A percentile compares a stretch with the other conserved stretches of the same genome.
Conservation (phyloP, 768 basidiomycete genomes). For the Kwoniella europaea region DNA sequence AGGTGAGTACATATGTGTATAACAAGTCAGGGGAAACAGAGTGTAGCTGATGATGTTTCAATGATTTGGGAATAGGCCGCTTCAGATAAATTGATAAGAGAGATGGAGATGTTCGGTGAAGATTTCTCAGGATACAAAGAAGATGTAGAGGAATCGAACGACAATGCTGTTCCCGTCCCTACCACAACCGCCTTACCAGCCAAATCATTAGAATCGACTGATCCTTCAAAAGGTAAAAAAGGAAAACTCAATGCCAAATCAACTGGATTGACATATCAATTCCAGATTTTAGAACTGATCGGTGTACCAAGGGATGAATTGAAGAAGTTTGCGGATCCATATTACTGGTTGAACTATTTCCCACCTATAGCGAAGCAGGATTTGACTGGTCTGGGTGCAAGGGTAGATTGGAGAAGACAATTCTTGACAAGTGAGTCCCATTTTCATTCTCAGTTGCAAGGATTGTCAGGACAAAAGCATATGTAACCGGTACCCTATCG, state of each 20-base stretch:
- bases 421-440: constrained; percentile 92
- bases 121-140: constrained; percentile 75
- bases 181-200: constrained; percentile 48
- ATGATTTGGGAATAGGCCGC: constrained; percentile 71
- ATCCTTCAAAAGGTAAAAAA: constrained; percentile 80
- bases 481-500: neutral
- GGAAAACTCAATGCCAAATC: constrained; percentile 92
- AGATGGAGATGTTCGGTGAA: constrained; percentile 92
- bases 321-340: constrained; percentile 95
- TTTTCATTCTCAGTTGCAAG: too few relatives aligned
- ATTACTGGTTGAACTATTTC: constrained; percentile 90
- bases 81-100: constrained; percentile 95
- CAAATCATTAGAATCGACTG: constrained; percentile 51
- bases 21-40: too few relatives aligned
- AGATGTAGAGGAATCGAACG: constrained; percentile 58
- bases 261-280: constrained; percentile 93
- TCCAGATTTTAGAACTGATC: constrained; percentile 97
- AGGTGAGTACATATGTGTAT: too few relatives aligned
- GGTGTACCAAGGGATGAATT: constrained; percentile 85
- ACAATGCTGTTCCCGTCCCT: constrained; percentile 58
- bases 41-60: too few relatives aligned
- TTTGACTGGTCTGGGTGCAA: constrained; percentile 83
- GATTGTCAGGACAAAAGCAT: too few relatives aligned
- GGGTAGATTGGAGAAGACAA: constrained; percentile 94
- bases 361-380: constrained; percentile 94